A percentile compares a stretch with the other conserved stretches of the same genome.
These are phyloP conservation scores for Curvularia verruculosa DNA, from an alignment of 2,329 filamentous ascomycete genomes.

Conservation along the genomic window DNA sequence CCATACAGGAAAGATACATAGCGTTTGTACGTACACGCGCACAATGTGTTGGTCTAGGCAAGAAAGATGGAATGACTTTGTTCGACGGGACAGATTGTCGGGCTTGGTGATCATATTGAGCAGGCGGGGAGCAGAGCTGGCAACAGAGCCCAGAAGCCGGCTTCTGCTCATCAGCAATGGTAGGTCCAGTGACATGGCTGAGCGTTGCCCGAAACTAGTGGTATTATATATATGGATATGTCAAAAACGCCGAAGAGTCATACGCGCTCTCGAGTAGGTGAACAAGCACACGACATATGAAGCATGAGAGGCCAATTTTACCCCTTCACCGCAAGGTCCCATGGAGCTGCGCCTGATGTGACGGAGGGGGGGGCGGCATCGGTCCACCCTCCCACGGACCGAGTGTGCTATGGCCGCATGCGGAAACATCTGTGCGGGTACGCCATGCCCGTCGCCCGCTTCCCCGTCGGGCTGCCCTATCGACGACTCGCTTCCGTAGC, in stretches of 20 bases:
- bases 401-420: constrained; percentile 27
- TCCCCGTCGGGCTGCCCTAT: constrained; percentile 34
- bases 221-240: constrained; percentile 36
- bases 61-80: constrained; percentile 37
- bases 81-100: constrained; percentile 23
- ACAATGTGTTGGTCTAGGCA: constrained; percentile 41
- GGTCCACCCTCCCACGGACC: constrained; percentile 32
- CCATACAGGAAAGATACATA: constrained; percentile 39
- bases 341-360: constrained; percentile 32
- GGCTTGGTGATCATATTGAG: constrained; percentile 38
- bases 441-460: constrained; percentile 20
- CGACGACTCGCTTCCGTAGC: constrained; percentile 18
- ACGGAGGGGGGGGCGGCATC: constrained; percentile 29
- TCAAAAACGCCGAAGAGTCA: constrained; percentile 23
- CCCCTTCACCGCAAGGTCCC: constrained; percentile 40
- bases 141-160: constrained; percentile 20
- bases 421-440: constrained; percentile 21
- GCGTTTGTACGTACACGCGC: constrained; percentile 41
- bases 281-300: constrained; percentile 34
- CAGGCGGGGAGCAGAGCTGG: constrained; percentile 23
- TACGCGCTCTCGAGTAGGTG: constrained; percentile 24
- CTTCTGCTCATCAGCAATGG: constrained; percentile 27
- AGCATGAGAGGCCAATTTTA: constrained; percentile 37
- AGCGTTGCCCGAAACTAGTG: constrained; percentile 22
- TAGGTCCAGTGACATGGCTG: constrained; percentile 29